A percentile compares a stretch with the other conserved stretches of the same genome.
Conservation (phyloP, 805 yeast species). For the Kazachstania kunashirensis region DNA sequence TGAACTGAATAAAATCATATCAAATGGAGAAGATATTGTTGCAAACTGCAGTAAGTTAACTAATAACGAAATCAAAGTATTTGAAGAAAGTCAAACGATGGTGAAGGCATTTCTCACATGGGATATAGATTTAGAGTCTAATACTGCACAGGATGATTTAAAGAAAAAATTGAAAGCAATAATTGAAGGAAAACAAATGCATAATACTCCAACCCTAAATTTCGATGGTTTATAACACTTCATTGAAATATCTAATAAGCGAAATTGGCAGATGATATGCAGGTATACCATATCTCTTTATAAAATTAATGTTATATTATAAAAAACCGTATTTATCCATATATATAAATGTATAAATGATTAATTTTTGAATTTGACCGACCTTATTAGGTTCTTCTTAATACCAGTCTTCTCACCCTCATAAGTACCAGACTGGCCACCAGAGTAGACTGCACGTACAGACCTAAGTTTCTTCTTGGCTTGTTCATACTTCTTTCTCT, state of each 20-base stretch:
- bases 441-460: slow-evolving; percentile 78
- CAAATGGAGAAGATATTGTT: slow-evolving; percentile 14
- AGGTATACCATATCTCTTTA: too few relatives aligned
- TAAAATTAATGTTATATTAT: too few relatives aligned
- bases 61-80: slow-evolving; percentile 12
- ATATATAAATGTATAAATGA: not conserved
- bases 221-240: too few relatives aligned
- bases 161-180: slow-evolving; percentile 7
- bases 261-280: too few relatives aligned
- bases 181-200: not conserved
- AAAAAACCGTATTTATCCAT: not conserved
- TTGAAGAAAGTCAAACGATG: slow-evolving; percentile 12
- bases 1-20: slow-evolving; percentile 14
- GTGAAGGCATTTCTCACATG: slow-evolving; percentile 22
- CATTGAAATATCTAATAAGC: too few relatives aligned
- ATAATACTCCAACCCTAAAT: too few relatives aligned
- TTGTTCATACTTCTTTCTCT: slow-evolving; percentile 91
- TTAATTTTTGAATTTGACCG: slow-evolving; percentile 52
- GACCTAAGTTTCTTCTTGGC: slow-evolving; percentile 92
- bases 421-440: slow-evolving; percentile 63
- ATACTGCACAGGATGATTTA: slow-evolving; percentile 3
- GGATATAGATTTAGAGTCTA: slow-evolving; percentile 23
- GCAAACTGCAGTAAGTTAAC: slow-evolving; percentile 11
- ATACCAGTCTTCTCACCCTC: slow-evolving; percentile 96
- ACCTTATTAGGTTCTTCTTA: slow-evolving; percentile 82